These are phyloP conservation scores for Solanum virginianum DNA, from an alignment of 257 asterid genomes.

Conservation along the genomic window DNA sequence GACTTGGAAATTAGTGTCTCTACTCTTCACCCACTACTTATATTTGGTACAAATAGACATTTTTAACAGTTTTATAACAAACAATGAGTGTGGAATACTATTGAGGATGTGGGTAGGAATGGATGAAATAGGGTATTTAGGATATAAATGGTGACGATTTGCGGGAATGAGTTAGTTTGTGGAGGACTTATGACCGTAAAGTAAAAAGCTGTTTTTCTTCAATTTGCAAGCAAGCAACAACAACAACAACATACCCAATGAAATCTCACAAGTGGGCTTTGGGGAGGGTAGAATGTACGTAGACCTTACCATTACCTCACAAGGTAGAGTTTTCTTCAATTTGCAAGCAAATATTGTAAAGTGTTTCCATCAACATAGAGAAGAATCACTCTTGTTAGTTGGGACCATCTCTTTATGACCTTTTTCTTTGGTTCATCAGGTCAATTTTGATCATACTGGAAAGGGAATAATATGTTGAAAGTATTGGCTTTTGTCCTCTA, in stretches of 20 bases:
- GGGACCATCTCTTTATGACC: not conserved
- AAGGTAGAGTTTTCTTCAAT: not conserved
- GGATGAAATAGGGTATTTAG: not conserved
- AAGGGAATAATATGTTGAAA: not conserved
- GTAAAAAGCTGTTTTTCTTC: not conserved
- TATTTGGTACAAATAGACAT: not conserved
- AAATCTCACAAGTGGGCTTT: too few relatives aligned
- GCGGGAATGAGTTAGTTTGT: not conserved
- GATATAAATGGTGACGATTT: not conserved
- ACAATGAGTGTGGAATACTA: not conserved
- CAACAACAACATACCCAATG: too few relatives aligned
- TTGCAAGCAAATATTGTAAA: not conserved
- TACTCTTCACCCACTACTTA: not conserved
- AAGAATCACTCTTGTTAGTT: not conserved
- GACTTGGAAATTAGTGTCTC: not conserved
- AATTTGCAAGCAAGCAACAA: not conserved
- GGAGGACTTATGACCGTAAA: not conserved
- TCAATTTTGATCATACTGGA: not conserved
- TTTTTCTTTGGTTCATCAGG: not conserved
- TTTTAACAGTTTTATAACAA: not conserved
- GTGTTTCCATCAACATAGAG: not conserved
- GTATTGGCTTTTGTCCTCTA: not conserved
- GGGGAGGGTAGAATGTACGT: too few relatives aligned
- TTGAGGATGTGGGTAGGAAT: not conserved
- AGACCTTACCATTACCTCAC: too few relatives aligned